Evolutionary conservation across 768 basidiomycete species (phyloP).

Genomic region (Podaxis mareebaensis): DNA sequence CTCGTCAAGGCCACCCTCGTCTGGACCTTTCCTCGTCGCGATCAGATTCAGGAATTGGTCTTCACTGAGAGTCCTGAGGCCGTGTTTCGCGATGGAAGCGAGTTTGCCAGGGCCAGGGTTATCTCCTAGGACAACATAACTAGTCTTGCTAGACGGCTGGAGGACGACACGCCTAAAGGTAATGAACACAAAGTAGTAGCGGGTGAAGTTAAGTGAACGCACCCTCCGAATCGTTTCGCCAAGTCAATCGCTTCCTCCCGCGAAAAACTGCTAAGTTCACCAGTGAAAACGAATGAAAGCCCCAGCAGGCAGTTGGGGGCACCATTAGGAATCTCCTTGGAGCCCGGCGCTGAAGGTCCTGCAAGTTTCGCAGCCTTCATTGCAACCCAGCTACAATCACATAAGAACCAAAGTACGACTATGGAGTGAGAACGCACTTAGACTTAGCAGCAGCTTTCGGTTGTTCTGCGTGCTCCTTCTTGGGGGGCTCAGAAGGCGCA

Average conservation of each 20-base stretch:
- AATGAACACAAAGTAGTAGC: background rate
- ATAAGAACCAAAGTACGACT: background rate
- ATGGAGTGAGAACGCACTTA: slow-evolving; percentile 10
- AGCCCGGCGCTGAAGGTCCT: slow-evolving; percentile 63
- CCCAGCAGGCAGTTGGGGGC: slow-evolving; percentile 76
- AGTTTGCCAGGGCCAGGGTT: slow-evolving; percentile 90
- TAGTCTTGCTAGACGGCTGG: slow-evolving; percentile 88
- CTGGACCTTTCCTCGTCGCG: slow-evolving; percentile 60
- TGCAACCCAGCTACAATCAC: slow-evolving; percentile 39
- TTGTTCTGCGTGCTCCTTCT: slow-evolving; percentile 24
- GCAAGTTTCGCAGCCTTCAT: slow-evolving; percentile 60
- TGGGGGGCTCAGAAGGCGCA: slow-evolving; percentile 15
- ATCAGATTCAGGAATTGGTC: slow-evolving; percentile 88
- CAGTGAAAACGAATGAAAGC: slow-evolving; percentile 93
- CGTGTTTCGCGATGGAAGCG: slow-evolving; percentile 81
- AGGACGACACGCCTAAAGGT: slow-evolving; percentile 72
- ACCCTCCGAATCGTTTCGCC: slow-evolving; percentile 94
- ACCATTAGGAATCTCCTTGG: slow-evolving; percentile 74
- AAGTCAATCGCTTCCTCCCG: slow-evolving; percentile 86
- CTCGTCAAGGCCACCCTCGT: slow-evolving; percentile 59
- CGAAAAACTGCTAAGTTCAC: slow-evolving; percentile 83
- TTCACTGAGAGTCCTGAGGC: slow-evolving; percentile 74
- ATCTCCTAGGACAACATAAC: slow-evolving; percentile 85
- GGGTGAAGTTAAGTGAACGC: slow-evolving; percentile 28
- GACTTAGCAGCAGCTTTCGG: slow-evolving; percentile 24